A percentile compares a stretch with the other conserved stretches of the same genome.
These are phyloP conservation scores for Zoysia japonica DNA, from an alignment of 176 grass and related monocot species.

Conservation along the genomic window DNA sequence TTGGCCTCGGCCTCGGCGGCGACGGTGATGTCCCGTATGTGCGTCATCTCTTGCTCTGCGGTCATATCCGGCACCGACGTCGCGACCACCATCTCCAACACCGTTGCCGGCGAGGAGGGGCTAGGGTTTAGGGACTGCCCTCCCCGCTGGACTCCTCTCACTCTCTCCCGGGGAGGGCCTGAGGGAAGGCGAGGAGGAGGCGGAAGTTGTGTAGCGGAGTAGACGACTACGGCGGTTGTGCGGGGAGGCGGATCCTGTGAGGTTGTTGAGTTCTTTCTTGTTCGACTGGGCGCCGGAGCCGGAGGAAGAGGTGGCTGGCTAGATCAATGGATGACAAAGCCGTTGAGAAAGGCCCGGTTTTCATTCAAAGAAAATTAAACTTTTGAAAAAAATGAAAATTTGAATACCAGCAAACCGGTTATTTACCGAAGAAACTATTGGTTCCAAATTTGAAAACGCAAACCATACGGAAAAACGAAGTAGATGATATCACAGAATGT, in stretches of 20 bases:
- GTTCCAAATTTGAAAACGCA: too few species aligned
- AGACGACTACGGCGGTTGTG: background rate
- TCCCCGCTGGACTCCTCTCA: background rate
- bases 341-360: too few species aligned
- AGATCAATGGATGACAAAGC: too few species aligned
- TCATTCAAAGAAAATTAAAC: too few species aligned
- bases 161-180: background rate
- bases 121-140: constrained; percentile 31
- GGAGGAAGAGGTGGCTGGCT: background rate
- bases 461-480: too few species aligned
- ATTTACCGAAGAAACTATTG: too few species aligned
- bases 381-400: too few species aligned
- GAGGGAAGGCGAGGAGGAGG: background rate
- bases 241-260: constrained; percentile 11
- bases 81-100: constrained; percentile 36
- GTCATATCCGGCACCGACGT: constrained; percentile 45
- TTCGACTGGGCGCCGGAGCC: background rate
- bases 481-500: too few species aligned
- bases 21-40: constrained; percentile 87
- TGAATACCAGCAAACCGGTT: too few species aligned
- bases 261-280: background rate
- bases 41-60: constrained; percentile 71
- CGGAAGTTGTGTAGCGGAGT: background rate
- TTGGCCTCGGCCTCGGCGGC: constrained; percentile 76
- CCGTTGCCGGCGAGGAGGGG: constrained; percentile 9